Conservation (phyloP, 2,329 filamentous ascomycete species). For the Aspergillus sp. region DNA sequence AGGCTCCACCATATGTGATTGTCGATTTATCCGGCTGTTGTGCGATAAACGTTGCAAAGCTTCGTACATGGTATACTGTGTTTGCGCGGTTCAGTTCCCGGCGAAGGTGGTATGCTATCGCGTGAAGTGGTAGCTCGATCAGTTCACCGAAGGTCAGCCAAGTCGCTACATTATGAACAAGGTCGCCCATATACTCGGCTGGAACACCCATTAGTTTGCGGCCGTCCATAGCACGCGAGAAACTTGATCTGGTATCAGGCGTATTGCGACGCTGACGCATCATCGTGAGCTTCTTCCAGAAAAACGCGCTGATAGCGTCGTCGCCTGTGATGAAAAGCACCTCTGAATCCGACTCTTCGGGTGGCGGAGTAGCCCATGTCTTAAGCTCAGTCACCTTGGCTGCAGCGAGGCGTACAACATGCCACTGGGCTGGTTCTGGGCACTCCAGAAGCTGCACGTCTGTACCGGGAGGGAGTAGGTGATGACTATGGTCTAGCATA, state of each 20-base stretch:
- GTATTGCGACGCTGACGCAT: not conserved
- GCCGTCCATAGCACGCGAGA: slow-evolving; percentile 11
- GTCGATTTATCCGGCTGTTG: slow-evolving; percentile 3
- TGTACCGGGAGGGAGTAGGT: not conserved
- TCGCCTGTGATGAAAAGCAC: slow-evolving; percentile 5
- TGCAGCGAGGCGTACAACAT: not conserved
- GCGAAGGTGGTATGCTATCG: not conserved
- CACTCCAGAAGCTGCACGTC: no score
- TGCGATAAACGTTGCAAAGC: slow-evolving; percentile 14
- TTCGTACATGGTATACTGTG: slow-evolving; percentile 7
- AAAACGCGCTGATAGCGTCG: slow-evolving; percentile 12
- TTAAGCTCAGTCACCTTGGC: not conserved
- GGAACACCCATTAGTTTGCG: slow-evolving; percentile 9
- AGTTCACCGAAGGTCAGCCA: not conserved
- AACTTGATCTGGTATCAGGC: not conserved
- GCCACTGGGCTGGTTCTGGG: not conserved
- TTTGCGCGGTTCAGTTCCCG: not conserved
- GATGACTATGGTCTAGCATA: slow-evolving; percentile 10
- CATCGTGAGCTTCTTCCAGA: slow-evolving; percentile 9
- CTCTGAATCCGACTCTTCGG: not conserved
- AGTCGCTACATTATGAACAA: not conserved
- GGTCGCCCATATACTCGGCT: slow-evolving; percentile 11
- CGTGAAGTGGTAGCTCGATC: not conserved
- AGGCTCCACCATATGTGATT: slow-evolving; percentile 2
- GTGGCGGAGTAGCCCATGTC: not conserved